These are phyloP conservation scores for Suillus subalutaceus DNA, from an alignment of 768 basidiomycete genomes.

Conservation along the genomic window DNA sequence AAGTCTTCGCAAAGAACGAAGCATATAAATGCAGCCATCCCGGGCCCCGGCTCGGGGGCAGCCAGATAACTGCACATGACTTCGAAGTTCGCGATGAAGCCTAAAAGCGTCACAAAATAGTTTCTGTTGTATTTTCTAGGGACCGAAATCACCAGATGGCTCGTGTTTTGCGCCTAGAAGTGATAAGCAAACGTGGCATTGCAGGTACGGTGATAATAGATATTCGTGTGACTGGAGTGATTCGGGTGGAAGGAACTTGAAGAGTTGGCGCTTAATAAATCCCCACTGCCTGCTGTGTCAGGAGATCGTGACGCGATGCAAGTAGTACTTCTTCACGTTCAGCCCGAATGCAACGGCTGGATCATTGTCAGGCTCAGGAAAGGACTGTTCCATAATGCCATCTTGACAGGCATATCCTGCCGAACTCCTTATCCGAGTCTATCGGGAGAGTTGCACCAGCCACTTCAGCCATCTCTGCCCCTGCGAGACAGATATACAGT, in stretches of 20 bases:
- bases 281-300: too few species aligned
- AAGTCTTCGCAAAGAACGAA: slow-evolving; percentile 24
- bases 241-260: too few species aligned
- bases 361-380: slow-evolving; percentile 23
- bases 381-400: slow-evolving; percentile 24
- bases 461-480: slow-evolving; percentile 30
- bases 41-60: slow-evolving; percentile 17
- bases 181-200: too few species aligned
- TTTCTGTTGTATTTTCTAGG: slow-evolving; percentile 19
- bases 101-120: slow-evolving; percentile 11
- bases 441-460: slow-evolving; percentile 38
- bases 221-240: too few species aligned
- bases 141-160: too few species aligned
- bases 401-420: slow-evolving; percentile 21
- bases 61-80: slow-evolving; percentile 22
- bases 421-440: slow-evolving; percentile 26
- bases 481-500: slow-evolving; percentile 28
- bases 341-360: slow-evolving; percentile 26
- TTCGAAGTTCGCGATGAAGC: neutral
- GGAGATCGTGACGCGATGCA: too few species aligned
- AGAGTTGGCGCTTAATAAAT: too few species aligned
- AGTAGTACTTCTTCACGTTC: neutral
- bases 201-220: too few species aligned
- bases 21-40: slow-evolving; percentile 25
- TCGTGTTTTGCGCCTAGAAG: too few species aligned